Percentiles rank a stretch among this genome's conserved stretches.
These are phyloP conservation scores for Hypomontagnella monticulosa DNA, from an alignment of 495 filamentous ascomycete species.

Conservation along the genomic window DNA sequence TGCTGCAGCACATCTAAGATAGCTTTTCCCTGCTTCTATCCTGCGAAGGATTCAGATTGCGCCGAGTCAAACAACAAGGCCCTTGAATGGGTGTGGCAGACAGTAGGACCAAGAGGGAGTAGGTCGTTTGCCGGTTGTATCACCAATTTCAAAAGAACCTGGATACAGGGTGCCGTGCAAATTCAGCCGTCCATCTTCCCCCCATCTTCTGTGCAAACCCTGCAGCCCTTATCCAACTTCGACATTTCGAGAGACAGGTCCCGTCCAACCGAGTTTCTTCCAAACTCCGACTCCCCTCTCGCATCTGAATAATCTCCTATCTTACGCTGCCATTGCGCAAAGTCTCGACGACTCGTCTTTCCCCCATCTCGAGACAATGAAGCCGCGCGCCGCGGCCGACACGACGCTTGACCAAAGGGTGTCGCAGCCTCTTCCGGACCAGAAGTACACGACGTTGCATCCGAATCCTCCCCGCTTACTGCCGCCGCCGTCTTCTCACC, in stretches of 20 bases:
- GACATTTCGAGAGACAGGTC: constrained; percentile 14
- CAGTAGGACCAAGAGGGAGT: constrained; percentile 25
- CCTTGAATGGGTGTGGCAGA: constrained; percentile 36
- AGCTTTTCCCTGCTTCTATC: constrained; percentile 8
- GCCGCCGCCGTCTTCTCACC: constrained; percentile 37
- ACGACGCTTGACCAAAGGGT: constrained; percentile 48
- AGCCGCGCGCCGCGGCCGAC: constrained; percentile 52
- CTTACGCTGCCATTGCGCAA: constrained; percentile 28
- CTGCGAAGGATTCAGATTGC: constrained; percentile 40
- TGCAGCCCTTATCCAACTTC: constrained; percentile 36
- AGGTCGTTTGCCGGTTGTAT: constrained; percentile 43
- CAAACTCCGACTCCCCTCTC: constrained; percentile 1
- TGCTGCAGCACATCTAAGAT: constrained; percentile 1
- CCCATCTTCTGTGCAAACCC: constrained; percentile 36
- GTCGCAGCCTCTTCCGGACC: constrained; percentile 42
- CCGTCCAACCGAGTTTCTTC: not conserved
- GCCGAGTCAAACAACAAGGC: constrained; percentile 24
- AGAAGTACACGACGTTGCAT: constrained; percentile 48
- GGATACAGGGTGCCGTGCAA: constrained; percentile 38
- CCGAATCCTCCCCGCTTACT: constrained; percentile 47
- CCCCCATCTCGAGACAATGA: constrained; percentile 57
- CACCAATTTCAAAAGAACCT: constrained; percentile 42
- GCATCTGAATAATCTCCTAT: not conserved
- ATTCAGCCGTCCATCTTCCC: constrained; percentile 44
- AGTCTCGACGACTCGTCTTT: constrained; percentile 34